phyloP scores from a whole-genome alignment of 2,329 filamentous ascomycete genomes.

The Alternaria angustiovoidea region DNA sequence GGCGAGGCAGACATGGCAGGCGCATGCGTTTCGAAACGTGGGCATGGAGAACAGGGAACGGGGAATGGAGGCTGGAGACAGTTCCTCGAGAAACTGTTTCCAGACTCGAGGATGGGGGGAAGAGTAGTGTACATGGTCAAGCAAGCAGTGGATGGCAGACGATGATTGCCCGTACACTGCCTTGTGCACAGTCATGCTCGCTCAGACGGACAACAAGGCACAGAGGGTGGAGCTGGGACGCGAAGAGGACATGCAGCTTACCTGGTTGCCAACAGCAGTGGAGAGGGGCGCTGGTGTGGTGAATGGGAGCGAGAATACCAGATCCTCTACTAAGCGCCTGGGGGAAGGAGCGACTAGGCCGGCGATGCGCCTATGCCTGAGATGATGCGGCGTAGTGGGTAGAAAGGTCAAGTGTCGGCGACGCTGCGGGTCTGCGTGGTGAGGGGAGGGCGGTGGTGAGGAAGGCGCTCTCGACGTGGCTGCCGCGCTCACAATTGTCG shows the following conservation, averaged over 20 bases:
- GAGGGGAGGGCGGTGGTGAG: conserved; percentile 4
- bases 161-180: conserved; percentile 15
- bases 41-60: conserved; percentile 13
- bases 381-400: conserved; percentile 33
- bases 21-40: conserved; percentile 16
- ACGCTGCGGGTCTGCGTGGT: conserved; percentile 10
- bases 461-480: conserved; percentile 11
- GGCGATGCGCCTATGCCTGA: conserved; percentile 44
- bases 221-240: conserved; percentile 22
- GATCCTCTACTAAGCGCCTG: conserved; percentile 54
- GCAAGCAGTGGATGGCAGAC: conserved; percentile 18
- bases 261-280: conserved; percentile 39
- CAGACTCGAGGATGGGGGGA: conserved; percentile 14
- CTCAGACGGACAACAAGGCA: conserved; percentile 7
- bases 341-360: conserved; percentile 50
- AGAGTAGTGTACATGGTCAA: conserved; percentile 17
- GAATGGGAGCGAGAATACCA: conserved; percentile 53
- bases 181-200: conserved; percentile 13
- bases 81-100: conserved; percentile 4
- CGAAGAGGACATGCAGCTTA: conserved; percentile 38
- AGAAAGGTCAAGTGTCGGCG: conserved; percentile 26
- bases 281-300: conserved; percentile 30
- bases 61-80: conserved; percentile 9
- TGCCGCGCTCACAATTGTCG: conserved; percentile 8
- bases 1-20: conserved; percentile 37